Evolutionary conservation across 768 basidiomycete species (phyloP).

Genomic region (Boletus patriciae): DNA sequence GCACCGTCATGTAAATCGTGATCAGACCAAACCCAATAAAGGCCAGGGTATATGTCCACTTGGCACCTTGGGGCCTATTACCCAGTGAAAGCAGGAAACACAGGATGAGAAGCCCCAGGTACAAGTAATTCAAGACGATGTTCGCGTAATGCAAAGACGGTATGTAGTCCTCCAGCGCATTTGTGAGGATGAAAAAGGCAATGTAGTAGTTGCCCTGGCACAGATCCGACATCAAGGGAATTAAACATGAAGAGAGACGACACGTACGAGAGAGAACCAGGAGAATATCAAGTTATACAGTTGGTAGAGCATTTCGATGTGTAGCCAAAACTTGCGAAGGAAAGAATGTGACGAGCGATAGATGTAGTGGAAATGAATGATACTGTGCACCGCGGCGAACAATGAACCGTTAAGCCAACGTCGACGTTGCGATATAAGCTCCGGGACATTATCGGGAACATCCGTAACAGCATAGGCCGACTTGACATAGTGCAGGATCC

Average conservation of each 20-base stretch:
- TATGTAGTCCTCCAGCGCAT: constrained; percentile 66
- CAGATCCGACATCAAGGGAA: background rate
- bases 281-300: constrained; percentile 88
- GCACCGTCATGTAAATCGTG: constrained; percentile 94
- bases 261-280: constrained; percentile 79
- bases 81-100: constrained; percentile 89
- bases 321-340: constrained; percentile 89
- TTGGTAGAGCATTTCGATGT: constrained; percentile 94
- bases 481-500: constrained; percentile 96
- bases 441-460: constrained; percentile 93
- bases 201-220: constrained; percentile 86
- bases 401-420: constrained; percentile 98
- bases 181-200: constrained; percentile 75
- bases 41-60: constrained; percentile 81
- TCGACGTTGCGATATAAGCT: constrained; percentile 90
- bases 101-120: constrained; percentile 81
- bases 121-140: constrained; percentile 78
- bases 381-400: constrained; percentile 94
- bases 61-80: constrained; percentile 89
- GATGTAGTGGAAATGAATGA: constrained; percentile 91
- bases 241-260: background rate
- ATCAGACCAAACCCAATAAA: constrained; percentile 87
- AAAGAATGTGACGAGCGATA: constrained; percentile 87
- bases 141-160: constrained; percentile 72
- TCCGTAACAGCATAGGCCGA: constrained; percentile 91